A percentile compares a stretch with the other conserved stretches of the same genome.
These are phyloP conservation scores for Neurospora terricola DNA, from an alignment of 495 filamentous ascomycete species.

Conservation along the genomic window DNA sequence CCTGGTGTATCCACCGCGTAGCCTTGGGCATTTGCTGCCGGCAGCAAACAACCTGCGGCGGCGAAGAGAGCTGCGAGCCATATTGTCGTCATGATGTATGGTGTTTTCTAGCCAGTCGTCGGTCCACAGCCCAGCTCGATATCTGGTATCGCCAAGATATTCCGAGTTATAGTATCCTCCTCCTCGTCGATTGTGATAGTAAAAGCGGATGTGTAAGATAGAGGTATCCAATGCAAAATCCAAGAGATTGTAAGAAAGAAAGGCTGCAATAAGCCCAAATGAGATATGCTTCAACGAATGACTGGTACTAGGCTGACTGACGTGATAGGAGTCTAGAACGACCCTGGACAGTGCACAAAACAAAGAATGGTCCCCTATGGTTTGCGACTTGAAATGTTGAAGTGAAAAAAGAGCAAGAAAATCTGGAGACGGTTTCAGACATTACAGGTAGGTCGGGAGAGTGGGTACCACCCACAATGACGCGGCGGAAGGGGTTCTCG, in stretches of 20 bases:
- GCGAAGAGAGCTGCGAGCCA: constrained; percentile 16
- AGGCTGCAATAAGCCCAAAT: not conserved
- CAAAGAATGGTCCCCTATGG: not conserved
- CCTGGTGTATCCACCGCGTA: constrained; percentile 19
- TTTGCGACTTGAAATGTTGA: not conserved
- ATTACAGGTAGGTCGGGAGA: not conserved
- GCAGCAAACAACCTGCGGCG: constrained; percentile 5
- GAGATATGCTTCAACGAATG: not conserved
- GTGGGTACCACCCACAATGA: not conserved
- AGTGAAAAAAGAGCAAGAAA: not conserved
- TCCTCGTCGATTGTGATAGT: not conserved
- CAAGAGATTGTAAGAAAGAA: not conserved
- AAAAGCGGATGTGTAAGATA: not conserved
- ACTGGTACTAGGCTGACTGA: not conserved
- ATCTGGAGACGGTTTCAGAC: not conserved
- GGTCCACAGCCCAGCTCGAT: not conserved
- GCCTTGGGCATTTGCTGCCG: constrained; percentile 10
- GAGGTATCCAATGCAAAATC: not conserved
- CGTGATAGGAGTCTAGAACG: not conserved
- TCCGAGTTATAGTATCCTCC: not conserved
- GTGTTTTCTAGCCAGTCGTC: not conserved
- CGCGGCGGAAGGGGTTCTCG: not conserved
- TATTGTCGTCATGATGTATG: not conserved
- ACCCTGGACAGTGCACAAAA: not conserved
- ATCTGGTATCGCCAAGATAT: not conserved